phyloP scores from a whole-genome alignment of 805 yeast genomes.

The Saccharomyces kudriavzevii region DNA sequence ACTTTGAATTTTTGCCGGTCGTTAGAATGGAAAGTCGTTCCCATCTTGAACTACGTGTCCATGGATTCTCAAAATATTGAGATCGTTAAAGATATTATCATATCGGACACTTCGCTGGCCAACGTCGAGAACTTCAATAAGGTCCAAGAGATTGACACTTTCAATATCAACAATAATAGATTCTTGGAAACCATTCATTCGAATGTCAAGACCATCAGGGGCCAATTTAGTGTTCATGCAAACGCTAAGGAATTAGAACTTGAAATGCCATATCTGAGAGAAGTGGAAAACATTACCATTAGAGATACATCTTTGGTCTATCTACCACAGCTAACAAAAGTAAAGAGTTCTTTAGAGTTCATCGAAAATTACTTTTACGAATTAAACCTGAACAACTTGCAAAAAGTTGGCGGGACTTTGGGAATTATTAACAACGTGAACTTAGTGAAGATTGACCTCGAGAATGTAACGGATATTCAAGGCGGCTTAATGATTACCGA shows the following conservation, averaged over 20 bases:
- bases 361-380: constrained; percentile 49
- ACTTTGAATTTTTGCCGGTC: constrained; percentile 40
- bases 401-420: constrained; percentile 59
- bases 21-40: constrained; percentile 64
- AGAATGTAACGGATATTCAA: constrained; percentile 49
- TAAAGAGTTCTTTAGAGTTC: constrained; percentile 53
- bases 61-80: constrained; percentile 42
- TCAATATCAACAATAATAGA: constrained; percentile 67
- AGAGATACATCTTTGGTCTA: constrained; percentile 49
- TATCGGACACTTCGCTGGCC: constrained; percentile 68
- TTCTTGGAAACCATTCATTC: constrained; percentile 55
- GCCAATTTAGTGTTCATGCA: constrained; percentile 54
- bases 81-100: constrained; percentile 44
- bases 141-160: constrained; percentile 43
- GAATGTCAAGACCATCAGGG: constrained; percentile 45
- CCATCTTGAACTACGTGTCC: constrained; percentile 53
- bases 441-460: constrained; percentile 44
- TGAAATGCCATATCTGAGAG: constrained; percentile 43
- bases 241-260: constrained; percentile 52
- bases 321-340: constrained; percentile 41
- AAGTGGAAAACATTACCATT: constrained; percentile 56
- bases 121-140: constrained; percentile 52
- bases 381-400: constrained; percentile 49
- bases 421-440: constrained; percentile 51
- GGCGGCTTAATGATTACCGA: constrained; percentile 71